Conservation (phyloP, 352 stramenopile genomes). For the Blastocystis sp. region DNA sequence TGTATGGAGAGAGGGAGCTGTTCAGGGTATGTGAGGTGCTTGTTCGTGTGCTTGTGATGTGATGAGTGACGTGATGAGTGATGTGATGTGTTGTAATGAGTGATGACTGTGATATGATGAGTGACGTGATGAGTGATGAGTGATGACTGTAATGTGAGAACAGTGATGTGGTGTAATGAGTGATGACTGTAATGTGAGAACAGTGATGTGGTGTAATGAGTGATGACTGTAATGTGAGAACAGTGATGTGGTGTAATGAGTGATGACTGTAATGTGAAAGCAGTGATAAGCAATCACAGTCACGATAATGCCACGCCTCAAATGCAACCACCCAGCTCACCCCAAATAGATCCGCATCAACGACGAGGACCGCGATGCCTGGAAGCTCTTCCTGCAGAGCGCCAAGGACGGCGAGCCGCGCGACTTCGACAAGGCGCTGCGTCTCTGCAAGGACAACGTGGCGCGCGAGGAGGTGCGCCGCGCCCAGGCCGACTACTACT, state of each 20-base stretch:
- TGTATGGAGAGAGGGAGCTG: slow-evolving; percentile 67
- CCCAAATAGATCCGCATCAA: slow-evolving; percentile 75
- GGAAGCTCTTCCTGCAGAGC: slow-evolving; percentile 85
- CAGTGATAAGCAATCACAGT: slow-evolving; percentile 79
- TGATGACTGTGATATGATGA: too few relatives aligned
- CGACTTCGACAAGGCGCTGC: slow-evolving; percentile 84
- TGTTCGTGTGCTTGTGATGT: slow-evolving; percentile 74
- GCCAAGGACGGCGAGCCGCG: slow-evolving; percentile 75
- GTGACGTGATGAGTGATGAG: too few relatives aligned
- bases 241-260: too few relatives aligned
- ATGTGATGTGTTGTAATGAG: too few relatives aligned
- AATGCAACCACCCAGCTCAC: slow-evolving; percentile 72
- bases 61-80: too few relatives aligned
- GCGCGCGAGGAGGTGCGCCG: slow-evolving; percentile 83
- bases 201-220: too few relatives aligned
- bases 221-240: too few relatives aligned
- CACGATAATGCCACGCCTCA: slow-evolving; percentile 79
- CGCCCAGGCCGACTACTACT: slow-evolving; percentile 84
- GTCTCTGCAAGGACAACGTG: slow-evolving; percentile 80
- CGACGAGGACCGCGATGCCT: slow-evolving; percentile 86
- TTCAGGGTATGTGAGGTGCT: slow-evolving; percentile 71
- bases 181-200: slow-evolving; percentile 77
- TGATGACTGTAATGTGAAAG: too few relatives aligned
- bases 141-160: too few relatives aligned
- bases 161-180: too few relatives aligned